Conservation (phyloP, 495 filamentous ascomycete species). For the Aspergillus mulundensis region DNA sequence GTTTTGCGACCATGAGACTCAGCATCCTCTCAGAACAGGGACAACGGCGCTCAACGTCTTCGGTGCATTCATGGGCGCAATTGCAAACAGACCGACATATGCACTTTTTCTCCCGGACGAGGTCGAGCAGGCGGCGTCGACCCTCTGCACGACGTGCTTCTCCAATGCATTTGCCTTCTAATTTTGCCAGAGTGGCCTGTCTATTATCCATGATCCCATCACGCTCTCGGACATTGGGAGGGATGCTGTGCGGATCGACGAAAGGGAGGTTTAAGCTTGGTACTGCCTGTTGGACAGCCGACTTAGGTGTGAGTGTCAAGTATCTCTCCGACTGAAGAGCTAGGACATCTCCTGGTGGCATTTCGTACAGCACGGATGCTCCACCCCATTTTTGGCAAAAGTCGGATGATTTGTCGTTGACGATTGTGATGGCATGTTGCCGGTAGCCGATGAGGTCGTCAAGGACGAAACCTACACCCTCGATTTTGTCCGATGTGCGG, state of each 20-base stretch:
- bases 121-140: slow-evolving; percentile 15
- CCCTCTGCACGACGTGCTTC: slow-evolving; percentile 30
- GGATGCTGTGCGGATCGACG: slow-evolving; percentile 15
- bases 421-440: slow-evolving; percentile 20
- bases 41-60: slow-evolving; percentile 25
- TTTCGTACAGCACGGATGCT: slow-evolving; percentile 22
- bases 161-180: slow-evolving; percentile 32
- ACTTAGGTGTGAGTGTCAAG: slow-evolving; percentile 21
- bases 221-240: slow-evolving; percentile 18
- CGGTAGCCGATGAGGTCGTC: slow-evolving; percentile 35
- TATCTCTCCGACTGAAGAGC: slow-evolving; percentile 35
- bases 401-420: slow-evolving; percentile 14
- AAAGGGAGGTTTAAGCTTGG: slow-evolving; percentile 24
- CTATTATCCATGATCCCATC: slow-evolving; percentile 31
- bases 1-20: slow-evolving; percentile 25
- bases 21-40: slow-evolving; percentile 36
- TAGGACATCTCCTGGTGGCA: slow-evolving; percentile 26
- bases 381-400: slow-evolving; percentile 31
- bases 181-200: slow-evolving; percentile 25
- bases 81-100: slow-evolving; percentile 30
- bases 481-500: slow-evolving; percentile 12
- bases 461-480: slow-evolving; percentile 1
- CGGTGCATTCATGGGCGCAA: slow-evolving; percentile 32
- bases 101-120: slow-evolving; percentile 32
- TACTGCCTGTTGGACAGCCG: slow-evolving; percentile 13